phyloP scores from a whole-genome alignment of 768 basidiomycete genomes.

The Obba rivulosa region DNA sequence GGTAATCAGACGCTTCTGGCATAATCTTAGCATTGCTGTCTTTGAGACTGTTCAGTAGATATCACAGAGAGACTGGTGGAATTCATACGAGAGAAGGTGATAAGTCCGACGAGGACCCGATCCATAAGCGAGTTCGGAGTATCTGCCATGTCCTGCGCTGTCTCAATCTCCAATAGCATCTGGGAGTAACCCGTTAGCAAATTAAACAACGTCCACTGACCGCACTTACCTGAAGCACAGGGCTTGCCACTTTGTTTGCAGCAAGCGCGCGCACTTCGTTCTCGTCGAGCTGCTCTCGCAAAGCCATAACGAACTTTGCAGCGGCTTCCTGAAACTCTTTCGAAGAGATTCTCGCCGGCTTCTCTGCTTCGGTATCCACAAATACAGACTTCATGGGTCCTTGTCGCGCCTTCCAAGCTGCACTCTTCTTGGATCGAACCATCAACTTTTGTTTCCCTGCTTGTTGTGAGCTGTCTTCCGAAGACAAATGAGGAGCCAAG shows the following conservation, averaged over 20 bases:
- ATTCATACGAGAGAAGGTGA: conserved; percentile 55
- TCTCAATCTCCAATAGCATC: conserved; percentile 83
- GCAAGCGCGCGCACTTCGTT: conserved; percentile 79
- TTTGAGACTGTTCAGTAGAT: conserved; percentile 14
- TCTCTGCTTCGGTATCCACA: conserved; percentile 27
- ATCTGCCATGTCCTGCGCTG: conserved; percentile 54
- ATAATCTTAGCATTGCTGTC: conserved; percentile 31
- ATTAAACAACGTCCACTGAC: not conserved
- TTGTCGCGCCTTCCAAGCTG: conserved; percentile 76
- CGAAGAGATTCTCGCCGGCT: conserved; percentile 21
- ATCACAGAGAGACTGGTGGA: not conserved
- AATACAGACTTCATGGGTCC: conserved; percentile 81
- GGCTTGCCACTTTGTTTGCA: conserved; percentile 71
- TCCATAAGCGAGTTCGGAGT: conserved; percentile 76
- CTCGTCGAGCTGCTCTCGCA: conserved; percentile 49
- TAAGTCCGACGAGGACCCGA: conserved; percentile 67
- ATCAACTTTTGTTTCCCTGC: conserved; percentile 27
- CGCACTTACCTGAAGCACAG: conserved; percentile 57
- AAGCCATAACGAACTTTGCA: conserved; percentile 39
- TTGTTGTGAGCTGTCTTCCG: conserved; percentile 30
- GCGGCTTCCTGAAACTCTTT: conserved; percentile 42
- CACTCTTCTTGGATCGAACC: conserved; percentile 82
- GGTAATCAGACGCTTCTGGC: conserved; percentile 65
- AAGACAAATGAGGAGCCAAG: conserved; percentile 56
- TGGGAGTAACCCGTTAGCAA: conserved; percentile 23